These are phyloP conservation scores for Schizophyllum amplum DNA, from an alignment of 1,284 basidiomycete genomes.

Conservation along the genomic window DNA sequence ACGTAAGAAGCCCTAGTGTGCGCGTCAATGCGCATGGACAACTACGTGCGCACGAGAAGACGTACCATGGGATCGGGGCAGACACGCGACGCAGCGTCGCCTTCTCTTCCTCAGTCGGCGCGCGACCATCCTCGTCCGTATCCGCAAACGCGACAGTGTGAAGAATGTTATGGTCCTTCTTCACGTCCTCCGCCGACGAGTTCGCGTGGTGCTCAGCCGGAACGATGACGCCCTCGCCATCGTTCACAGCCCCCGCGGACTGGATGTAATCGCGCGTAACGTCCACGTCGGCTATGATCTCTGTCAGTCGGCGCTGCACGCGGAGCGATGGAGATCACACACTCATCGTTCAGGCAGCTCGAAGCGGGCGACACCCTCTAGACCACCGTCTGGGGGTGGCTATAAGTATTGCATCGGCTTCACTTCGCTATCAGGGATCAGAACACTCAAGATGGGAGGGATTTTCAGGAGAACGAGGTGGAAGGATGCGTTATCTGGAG, in stretches of 20 bases:
- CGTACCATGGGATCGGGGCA: constrained; percentile 8
- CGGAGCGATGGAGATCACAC: background rate
- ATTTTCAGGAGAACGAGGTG: background rate
- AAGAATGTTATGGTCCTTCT: background rate
- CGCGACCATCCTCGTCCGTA: background rate
- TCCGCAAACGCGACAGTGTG: background rate
- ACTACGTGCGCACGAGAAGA: too few relatives aligned
- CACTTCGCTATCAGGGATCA: background rate
- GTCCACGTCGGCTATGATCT: background rate
- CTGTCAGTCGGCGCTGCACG: background rate
- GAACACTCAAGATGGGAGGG: background rate
- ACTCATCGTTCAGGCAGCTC: background rate
- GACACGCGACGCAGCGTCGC: constrained; percentile 7
- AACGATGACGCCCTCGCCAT: background rate
- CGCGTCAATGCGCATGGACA: background rate
- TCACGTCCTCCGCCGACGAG: background rate
- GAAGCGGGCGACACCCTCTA: background rate
- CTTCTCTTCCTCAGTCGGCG: constrained; percentile 10
- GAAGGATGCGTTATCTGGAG: background rate
- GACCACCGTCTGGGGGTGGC: background rate
- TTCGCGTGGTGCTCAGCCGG: background rate
- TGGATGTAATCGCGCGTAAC: background rate
- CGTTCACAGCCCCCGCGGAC: background rate
- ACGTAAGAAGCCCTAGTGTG: constrained; percentile 5
- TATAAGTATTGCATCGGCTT: background rate